phyloP scores from a whole-genome alignment of 805 yeast genomes.

The Alloascoidea africana region DNA sequence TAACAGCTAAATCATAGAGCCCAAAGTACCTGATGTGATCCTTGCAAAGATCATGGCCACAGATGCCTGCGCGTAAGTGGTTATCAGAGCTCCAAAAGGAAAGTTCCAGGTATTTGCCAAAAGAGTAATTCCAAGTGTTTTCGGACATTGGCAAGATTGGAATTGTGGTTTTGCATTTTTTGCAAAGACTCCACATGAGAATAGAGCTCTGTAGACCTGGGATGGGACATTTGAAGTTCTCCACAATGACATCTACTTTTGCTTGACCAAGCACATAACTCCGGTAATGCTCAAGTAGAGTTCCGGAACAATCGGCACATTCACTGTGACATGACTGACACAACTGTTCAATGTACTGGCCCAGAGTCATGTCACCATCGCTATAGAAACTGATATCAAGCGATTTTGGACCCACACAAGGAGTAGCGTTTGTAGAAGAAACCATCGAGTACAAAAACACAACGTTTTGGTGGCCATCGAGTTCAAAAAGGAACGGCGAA shows the following conservation, averaged over 20 bases:
- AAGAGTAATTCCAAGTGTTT: conserved; percentile 77
- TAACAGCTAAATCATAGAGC: conserved; percentile 58
- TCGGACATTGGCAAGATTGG: conserved; percentile 76
- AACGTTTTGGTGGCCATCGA: conserved; percentile 64
- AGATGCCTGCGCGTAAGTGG: conserved; percentile 44
- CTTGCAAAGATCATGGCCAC: conserved; percentile 68
- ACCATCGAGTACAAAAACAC: conserved; percentile 71
- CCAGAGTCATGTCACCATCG: conserved; percentile 81
- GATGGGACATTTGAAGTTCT: conserved; percentile 36
- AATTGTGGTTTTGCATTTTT: conserved; percentile 56
- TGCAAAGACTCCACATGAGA: conserved; percentile 86
- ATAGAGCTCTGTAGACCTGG: conserved; percentile 55
- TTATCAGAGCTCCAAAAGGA: conserved; percentile 57
- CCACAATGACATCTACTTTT: conserved; percentile 64
- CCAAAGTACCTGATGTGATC: conserved; percentile 81
- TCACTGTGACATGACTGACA: conserved; percentile 31
- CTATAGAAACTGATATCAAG: conserved; percentile 77
- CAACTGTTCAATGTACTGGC: conserved; percentile 73
- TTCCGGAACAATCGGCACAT: conserved; percentile 49
- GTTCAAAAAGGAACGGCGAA: conserved; percentile 45
- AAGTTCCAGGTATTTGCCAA: conserved; percentile 85
- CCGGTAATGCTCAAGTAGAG: conserved; percentile 58
- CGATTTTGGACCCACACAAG: conserved; percentile 85
- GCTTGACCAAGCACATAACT: conserved; percentile 84
- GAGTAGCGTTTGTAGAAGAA: conserved; percentile 71